phyloP scores from a whole-genome alignment of 139 green algal species.

The Picochlorum sp. region DNA sequence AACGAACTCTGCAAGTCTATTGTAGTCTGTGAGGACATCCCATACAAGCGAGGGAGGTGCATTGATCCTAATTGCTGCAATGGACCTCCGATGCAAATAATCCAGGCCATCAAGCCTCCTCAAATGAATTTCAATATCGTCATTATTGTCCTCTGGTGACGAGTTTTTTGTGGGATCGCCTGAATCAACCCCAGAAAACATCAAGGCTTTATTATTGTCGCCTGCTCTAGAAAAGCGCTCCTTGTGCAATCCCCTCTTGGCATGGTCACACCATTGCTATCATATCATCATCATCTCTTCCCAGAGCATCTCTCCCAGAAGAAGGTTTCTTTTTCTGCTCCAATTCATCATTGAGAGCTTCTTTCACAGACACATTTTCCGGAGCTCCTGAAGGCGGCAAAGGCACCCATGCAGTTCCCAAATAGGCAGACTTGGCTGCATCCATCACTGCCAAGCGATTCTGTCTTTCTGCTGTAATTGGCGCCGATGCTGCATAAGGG shows the following conservation, averaged over 20 bases:
- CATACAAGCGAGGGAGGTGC: constrained; percentile 35
- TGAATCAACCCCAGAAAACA: no score
- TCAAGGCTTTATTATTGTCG: no score
- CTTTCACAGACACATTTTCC: background rate
- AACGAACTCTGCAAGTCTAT: constrained; percentile 41
- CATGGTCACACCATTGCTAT: no score
- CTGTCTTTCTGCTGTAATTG: constrained; percentile 16
- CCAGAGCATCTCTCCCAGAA: no score
- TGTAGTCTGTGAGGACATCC: constrained; percentile 49
- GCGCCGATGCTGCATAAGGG: constrained; percentile 10
- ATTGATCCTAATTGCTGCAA: constrained; percentile 35
- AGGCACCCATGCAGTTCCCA: constrained; percentile 30
- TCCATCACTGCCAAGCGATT: background rate
- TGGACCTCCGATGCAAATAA: constrained; percentile 33
- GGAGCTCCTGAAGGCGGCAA: constrained; percentile 24
- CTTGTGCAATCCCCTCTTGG: background rate
- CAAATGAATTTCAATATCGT: constrained; percentile 36
- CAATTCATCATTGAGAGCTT: constrained; percentile 26
- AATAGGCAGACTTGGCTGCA: constrained; percentile 21
- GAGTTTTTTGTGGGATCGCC: no score
- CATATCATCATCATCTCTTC: no score
- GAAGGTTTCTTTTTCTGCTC: constrained; percentile 8
- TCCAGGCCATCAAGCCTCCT: constrained; percentile 34
- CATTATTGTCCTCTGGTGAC: background rate
- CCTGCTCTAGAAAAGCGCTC: background rate